Evolutionary conservation across 1,284 basidiomycete species (phyloP), one percentile per base, ranked within the genome.

Genomic region (Pascua guehoae): DNA sequence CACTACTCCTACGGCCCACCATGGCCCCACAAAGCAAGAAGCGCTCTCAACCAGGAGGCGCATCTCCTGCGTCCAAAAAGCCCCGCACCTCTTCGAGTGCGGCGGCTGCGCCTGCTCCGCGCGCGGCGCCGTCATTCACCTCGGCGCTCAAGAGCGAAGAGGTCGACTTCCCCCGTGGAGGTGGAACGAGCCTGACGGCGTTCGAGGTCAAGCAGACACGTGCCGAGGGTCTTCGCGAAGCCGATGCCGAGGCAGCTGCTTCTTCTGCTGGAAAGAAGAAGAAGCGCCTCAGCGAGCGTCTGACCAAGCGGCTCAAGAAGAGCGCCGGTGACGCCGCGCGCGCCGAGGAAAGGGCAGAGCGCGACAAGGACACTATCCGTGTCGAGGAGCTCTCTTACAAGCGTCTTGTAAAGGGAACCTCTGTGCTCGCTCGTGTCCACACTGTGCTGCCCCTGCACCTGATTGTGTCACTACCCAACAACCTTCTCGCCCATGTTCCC

Each of bases 331-430:
- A 76, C 63, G 80, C 81, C 67, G 24, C 45, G 37, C 32, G 16
- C 16, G 80, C 80, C 69, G 82, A 82, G 18, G 82, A 83, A 46
- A 72, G 63, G 17, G 64, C 69, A 46, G 71, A 71, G 59, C 58
- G 65, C 49, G 74, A 77, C 51, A 73, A 74, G 66, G 74, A 76
- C 56, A 66, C 61, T 14, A 75, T 76, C 53, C 72, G 74, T 62
- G 60, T 96, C 52, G 93, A 98, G 74, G 89, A 94, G 72, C 81
- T 98, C 47, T 95, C 92, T 71, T 96, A 97, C 81, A 97, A 96
- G 91, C 86, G 93, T 64, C 81, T 98, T 9, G 78, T 82, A 41
- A 81, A 86, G 39, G 95, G 94, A 40, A 91, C 92, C 80, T 89
- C 88, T 69, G 82, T 98, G 16, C 81, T 98, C 39, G 88, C 87